These are phyloP conservation scores for Cornus florida DNA, from an alignment of 148 eudicot species.

Conservation along the genomic window DNA sequence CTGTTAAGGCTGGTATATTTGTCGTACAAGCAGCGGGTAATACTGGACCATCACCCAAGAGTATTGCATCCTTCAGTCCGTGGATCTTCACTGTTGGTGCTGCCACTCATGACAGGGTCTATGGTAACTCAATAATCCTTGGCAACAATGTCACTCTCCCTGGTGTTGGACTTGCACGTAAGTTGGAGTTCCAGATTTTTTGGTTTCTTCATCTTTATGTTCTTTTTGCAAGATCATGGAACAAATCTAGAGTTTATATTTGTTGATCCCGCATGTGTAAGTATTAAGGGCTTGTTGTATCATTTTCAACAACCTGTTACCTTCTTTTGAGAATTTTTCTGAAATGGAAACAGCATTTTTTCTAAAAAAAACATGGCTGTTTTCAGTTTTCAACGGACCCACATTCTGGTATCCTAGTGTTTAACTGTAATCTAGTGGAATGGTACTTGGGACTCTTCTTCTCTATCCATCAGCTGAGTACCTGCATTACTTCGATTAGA, in stretches of 20 bases:
- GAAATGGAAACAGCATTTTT: background rate
- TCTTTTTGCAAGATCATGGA: background rate
- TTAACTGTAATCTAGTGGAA: too few species aligned
- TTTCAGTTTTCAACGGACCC: too few species aligned
- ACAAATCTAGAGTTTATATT: background rate
- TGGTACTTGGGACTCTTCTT: too few species aligned
- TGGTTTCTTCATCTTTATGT: background rate
- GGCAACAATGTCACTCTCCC: slow-evolving; percentile 77
- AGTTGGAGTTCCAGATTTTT: slow-evolving; percentile 24
- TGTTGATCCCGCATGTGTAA: background rate
- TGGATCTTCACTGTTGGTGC: slow-evolving; percentile 99
- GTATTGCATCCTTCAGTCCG: slow-evolving; percentile 93
- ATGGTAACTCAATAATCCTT: slow-evolving; percentile 72
- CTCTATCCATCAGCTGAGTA: too few species aligned
- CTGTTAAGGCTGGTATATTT: slow-evolving; percentile 86
- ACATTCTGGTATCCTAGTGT: too few species aligned
- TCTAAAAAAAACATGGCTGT: too few species aligned
- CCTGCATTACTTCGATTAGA: too few species aligned
- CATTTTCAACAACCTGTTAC: background rate
- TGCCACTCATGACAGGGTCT: slow-evolving; percentile 88
- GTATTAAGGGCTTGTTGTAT: background rate
- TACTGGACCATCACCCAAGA: slow-evolving; percentile 95
- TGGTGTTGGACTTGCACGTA: slow-evolving; percentile 98
- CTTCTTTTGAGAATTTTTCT: background rate
- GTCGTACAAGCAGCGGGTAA: slow-evolving; percentile 99